Conservation (phyloP, 345 rosid species). For the Iberis pinnata region DNA sequence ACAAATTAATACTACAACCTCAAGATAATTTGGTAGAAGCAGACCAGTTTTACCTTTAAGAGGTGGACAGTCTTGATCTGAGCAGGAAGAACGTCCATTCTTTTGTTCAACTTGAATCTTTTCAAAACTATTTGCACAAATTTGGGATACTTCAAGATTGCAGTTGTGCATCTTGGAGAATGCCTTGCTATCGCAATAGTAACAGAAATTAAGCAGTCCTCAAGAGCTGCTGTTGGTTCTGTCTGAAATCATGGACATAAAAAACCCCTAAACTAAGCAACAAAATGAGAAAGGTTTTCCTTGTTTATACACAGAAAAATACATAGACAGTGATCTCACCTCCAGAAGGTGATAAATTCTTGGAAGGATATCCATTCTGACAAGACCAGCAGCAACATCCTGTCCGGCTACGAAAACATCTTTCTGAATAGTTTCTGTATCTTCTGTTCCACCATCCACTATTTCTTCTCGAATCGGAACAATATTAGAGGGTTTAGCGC, state of each 20-base stretch:
- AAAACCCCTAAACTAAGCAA: slow-evolving; percentile 6
- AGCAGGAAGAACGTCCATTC: slow-evolving; percentile 39
- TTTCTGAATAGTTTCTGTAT: slow-evolving; percentile 65
- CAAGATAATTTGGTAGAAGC: slow-evolving; percentile 1
- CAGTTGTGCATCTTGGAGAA: slow-evolving; percentile 67
- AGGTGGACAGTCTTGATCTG: slow-evolving; percentile 59
- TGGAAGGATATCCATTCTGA: slow-evolving; percentile 80
- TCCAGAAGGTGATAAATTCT: slow-evolving; percentile 65
- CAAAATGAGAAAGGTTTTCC: not conserved
- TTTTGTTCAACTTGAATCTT: slow-evolving; percentile 45
- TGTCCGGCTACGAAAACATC: slow-evolving; percentile 78
- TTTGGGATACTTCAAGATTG: slow-evolving; percentile 65
- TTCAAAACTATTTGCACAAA: slow-evolving; percentile 55
- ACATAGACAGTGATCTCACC: slow-evolving; percentile 39
- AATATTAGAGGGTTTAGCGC: slow-evolving; percentile 76
- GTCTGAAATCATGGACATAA: slow-evolving; percentile 43
- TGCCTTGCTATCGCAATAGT: slow-evolving; percentile 79
- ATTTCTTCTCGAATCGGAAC: slow-evolving; percentile 39
- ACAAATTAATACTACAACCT: not conserved
- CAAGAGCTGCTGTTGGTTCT: slow-evolving; percentile 41
- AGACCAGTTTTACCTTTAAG: slow-evolving; percentile 48
- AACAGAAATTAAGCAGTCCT: slow-evolving; percentile 55
- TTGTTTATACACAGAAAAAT: slow-evolving; percentile 4
- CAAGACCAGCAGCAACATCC: slow-evolving; percentile 88
- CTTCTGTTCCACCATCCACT: slow-evolving; percentile 51